A percentile compares a stretch with the other conserved stretches of the same genome.
Conservation (phyloP, 139 green algal species). For the Chlamydomonas schloesseri region DNA sequence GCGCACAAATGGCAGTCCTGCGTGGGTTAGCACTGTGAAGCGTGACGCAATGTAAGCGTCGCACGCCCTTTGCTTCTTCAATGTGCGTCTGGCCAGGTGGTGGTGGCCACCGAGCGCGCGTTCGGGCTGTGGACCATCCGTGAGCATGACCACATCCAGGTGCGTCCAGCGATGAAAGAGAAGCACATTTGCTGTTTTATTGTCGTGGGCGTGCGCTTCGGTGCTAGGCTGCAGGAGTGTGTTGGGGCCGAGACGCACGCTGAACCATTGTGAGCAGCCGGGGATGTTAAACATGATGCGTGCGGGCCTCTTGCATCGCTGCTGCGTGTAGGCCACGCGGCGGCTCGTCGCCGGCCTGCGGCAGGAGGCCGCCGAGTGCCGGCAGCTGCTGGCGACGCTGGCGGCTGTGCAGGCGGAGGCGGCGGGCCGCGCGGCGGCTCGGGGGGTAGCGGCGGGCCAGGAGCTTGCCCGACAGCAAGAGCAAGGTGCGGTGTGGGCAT, state of each 20-base stretch:
- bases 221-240: no score
- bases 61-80: no score
- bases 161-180: neutral
- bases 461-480: neutral
- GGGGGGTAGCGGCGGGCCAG: neutral
- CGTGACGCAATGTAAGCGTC: no score
- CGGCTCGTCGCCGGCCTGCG: neutral
- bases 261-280: no score
- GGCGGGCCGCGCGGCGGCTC: neutral
- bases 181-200: no score
- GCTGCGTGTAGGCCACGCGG: slow-evolving; percentile 9
- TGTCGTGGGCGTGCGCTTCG: no score
- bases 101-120: neutral
- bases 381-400: slow-evolving; percentile 24
- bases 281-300: no score
- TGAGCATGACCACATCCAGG: slow-evolving; percentile 35
- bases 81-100: no score
- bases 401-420: neutral
- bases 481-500: slow-evolving; percentile 9
- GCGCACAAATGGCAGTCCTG: no score
- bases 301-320: no score
- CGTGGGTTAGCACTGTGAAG: no score
- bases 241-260: no score
- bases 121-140: slow-evolving; percentile 27
- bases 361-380: slow-evolving; percentile 6